A percentile compares a stretch with the other conserved stretches of the same genome.
phyloP scores from a whole-genome alignment of 768 basidiomycete genomes.

The Hypsizygus marmoreus region DNA sequence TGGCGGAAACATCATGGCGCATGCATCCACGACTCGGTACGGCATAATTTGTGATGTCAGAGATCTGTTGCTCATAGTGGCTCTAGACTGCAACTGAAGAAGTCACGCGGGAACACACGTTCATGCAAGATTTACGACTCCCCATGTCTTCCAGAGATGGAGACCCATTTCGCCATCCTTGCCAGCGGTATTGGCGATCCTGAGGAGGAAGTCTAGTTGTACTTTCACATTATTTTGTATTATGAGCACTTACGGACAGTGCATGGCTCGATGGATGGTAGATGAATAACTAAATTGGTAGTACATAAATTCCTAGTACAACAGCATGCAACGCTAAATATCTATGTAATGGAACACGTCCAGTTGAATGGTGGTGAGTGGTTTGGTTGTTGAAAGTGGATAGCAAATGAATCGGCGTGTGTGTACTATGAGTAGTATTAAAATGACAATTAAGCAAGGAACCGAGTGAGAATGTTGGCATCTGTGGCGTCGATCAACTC shows the following conservation, averaged over 20 bases:
- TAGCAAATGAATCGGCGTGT: constrained; percentile 21
- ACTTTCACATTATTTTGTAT: background rate
- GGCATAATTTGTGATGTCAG: constrained; percentile 16
- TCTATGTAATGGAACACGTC: constrained; percentile 26
- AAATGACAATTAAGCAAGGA: constrained; percentile 74
- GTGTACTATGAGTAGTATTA: too few relatives aligned
- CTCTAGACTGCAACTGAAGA: constrained; percentile 83
- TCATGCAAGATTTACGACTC: constrained; percentile 98
- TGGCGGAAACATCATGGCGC: constrained; percentile 98
- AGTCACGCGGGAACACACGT: constrained; percentile 88
- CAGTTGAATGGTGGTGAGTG: constrained; percentile 70
- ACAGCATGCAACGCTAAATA: constrained; percentile 24
- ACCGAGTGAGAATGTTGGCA: constrained; percentile 88
- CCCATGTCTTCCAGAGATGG: constrained; percentile 95
- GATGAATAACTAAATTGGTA: constrained; percentile 20
- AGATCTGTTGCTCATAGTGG: constrained; percentile 9
- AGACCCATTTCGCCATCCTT: constrained; percentile 93
- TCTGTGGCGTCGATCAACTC: constrained; percentile 76
- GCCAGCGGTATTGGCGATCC: constrained; percentile 92
- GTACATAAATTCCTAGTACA: constrained; percentile 23
- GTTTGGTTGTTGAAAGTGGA: constrained; percentile 18
- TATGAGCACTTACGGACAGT: background rate
- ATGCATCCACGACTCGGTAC: constrained; percentile 95
- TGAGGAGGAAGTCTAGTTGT: constrained; percentile 71
- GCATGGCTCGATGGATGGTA: constrained; percentile 1